phyloP scores from a whole-genome alignment of 2,329 filamentous ascomycete species.

The Verticillium tricorpus region DNA sequence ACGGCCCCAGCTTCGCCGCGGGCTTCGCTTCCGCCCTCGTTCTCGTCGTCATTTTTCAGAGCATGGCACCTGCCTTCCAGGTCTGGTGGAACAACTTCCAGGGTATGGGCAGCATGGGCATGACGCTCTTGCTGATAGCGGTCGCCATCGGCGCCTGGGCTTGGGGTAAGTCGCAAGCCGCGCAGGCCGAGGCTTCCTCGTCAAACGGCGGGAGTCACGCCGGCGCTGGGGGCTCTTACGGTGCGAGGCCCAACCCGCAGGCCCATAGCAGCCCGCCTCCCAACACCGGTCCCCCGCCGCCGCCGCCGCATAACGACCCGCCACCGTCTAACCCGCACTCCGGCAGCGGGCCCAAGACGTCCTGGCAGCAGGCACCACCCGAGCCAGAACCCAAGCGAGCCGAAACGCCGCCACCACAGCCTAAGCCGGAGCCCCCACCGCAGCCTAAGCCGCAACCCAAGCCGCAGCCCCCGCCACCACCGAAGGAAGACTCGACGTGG shows the following conservation, averaged over 20 bases:
- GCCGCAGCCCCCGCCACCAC: constrained; percentile 11
- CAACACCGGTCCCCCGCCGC: constrained; percentile 12
- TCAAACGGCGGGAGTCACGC: constrained; percentile 9
- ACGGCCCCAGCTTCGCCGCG: constrained; percentile 86
- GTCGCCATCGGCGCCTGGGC: constrained; percentile 79
- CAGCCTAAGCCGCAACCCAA: background rate
- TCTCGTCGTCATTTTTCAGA: constrained; percentile 66
- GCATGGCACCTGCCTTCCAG: constrained; percentile 67
- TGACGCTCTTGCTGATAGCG: constrained; percentile 65
- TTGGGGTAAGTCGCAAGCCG: constrained; percentile 12
- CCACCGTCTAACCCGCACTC: constrained; percentile 18
- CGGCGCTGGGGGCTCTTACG: constrained; percentile 9
- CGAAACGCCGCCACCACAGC: constrained; percentile 6
- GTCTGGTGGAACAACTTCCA: constrained; percentile 69
- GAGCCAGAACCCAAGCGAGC: constrained; percentile 2
- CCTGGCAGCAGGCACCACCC: constrained; percentile 28
- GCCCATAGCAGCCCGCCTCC: constrained; percentile 3
- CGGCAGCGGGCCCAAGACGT: constrained; percentile 28
- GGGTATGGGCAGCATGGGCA: constrained; percentile 67
- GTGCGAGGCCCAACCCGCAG: constrained; percentile 1
- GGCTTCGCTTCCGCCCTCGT: constrained; percentile 76
- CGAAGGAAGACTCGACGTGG: constrained; percentile 15
- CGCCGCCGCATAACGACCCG: constrained; percentile 13
- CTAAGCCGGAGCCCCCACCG: constrained; percentile 11
- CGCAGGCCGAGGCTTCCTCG: constrained; percentile 24